Evolutionary conservation across 139 green algal genomes (phyloP).

Genomic region (Chlamydomonas sp.): DNA sequence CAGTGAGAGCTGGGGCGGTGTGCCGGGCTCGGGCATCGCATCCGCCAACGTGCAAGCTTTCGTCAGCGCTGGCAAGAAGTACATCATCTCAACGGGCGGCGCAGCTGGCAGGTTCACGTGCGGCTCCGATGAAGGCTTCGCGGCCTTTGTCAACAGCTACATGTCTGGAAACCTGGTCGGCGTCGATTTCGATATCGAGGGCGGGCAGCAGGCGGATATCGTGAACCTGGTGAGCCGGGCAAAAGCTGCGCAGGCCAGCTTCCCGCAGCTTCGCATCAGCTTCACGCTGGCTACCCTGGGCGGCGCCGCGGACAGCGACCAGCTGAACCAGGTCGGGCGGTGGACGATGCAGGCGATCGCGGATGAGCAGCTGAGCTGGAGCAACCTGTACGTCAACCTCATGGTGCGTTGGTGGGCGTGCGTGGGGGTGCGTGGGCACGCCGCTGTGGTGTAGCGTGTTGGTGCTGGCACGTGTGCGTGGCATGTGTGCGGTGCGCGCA

Average conservation of each 20-base stretch:
- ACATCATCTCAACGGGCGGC: slow-evolving; percentile 24
- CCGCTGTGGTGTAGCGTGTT: too few relatives aligned
- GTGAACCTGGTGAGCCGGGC: background rate
- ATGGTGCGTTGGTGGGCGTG: background rate
- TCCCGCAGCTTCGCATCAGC: slow-evolving; percentile 15
- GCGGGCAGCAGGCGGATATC: background rate
- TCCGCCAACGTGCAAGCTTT: slow-evolving; percentile 7
- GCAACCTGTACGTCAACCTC: slow-evolving; percentile 23
- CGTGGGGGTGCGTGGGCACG: too few relatives aligned
- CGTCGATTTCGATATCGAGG: slow-evolving; percentile 13
- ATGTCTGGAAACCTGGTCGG: slow-evolving; percentile 4
- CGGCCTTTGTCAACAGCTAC: background rate
- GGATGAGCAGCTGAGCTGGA: background rate
- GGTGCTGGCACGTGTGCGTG: too few relatives aligned
- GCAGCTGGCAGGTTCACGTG: slow-evolving; percentile 12
- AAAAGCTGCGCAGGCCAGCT: background rate
- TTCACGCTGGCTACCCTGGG: slow-evolving; percentile 31
- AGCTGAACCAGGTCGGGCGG: slow-evolving; percentile 2
- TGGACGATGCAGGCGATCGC: slow-evolving; percentile 1
- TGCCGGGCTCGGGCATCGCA: background rate
- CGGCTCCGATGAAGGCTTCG: slow-evolving; percentile 3
- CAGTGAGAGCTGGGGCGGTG: slow-evolving; percentile 6
- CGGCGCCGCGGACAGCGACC: background rate
- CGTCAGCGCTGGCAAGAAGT: slow-evolving; percentile 10
- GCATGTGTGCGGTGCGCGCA: too few relatives aligned